These are phyloP conservation scores for Bathelium albidoporum DNA, from an alignment of 495 filamentous ascomycete species.

Conservation along the genomic window DNA sequence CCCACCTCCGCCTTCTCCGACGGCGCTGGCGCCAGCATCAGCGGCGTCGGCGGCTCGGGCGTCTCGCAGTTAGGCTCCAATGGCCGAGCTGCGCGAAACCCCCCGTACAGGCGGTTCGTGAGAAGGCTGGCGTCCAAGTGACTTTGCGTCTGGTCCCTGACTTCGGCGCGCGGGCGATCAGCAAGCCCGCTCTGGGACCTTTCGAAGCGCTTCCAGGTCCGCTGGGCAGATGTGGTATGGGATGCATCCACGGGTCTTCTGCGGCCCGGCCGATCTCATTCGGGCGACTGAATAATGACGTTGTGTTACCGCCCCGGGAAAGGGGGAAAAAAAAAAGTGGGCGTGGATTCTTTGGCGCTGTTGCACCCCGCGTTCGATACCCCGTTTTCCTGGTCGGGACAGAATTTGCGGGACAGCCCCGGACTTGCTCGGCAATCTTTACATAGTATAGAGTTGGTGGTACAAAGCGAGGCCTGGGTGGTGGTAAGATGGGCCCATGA, in stretches of 20 bases:
- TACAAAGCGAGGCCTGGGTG: not conserved
- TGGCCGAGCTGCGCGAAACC: not conserved
- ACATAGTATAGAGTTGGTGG: not conserved
- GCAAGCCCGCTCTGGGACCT: not conserved
- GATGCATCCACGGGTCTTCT: too few relatives aligned
- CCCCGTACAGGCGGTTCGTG: not conserved
- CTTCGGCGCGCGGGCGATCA: not conserved
- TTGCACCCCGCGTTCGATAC: not conserved
- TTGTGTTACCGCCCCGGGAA: too few relatives aligned
- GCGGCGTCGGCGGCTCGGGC: not conserved
- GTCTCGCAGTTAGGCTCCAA: not conserved
- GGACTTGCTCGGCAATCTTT: conserved; percentile 2
- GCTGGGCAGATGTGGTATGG: not conserved
- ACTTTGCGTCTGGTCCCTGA: not conserved
- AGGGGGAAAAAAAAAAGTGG: not conserved
- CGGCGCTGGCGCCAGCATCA: not conserved
- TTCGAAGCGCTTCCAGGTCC: not conserved
- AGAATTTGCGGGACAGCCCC: not conserved
- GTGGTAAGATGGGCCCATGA: not conserved
- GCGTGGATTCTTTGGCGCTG: not conserved
- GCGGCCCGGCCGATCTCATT: too few relatives aligned
- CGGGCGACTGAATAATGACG: too few relatives aligned
- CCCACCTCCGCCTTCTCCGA: not conserved
- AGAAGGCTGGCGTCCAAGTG: not conserved
- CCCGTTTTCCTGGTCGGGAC: not conserved